phyloP scores from a whole-genome alignment of 257 asterid genomes.

The Ajuga chamaepitys region DNA sequence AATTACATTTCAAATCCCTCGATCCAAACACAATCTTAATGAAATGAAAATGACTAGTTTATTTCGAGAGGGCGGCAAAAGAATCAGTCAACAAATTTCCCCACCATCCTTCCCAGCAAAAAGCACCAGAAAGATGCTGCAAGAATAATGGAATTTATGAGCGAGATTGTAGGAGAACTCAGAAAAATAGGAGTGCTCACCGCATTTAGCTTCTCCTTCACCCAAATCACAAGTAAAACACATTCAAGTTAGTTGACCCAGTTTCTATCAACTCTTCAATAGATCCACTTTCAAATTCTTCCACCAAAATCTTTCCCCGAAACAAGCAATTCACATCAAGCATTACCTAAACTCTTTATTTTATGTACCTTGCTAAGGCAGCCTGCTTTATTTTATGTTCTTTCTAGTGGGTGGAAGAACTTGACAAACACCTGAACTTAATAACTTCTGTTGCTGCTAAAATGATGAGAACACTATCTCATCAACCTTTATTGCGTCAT shows the following conservation, averaged over 20 bases:
- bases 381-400: too few species aligned
- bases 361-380: too few species aligned
- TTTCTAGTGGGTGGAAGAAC: too few species aligned
- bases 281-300: neutral
- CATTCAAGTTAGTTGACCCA: neutral
- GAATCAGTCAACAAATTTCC: slow-evolving; percentile 8
- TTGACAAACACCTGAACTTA: too few species aligned
- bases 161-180: neutral
- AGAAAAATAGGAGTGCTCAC: neutral
- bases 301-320: neutral
- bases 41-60: neutral
- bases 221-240: neutral
- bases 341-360: neutral
- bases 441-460: too few species aligned
- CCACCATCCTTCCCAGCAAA: neutral
- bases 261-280: neutral
- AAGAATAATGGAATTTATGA: neutral
- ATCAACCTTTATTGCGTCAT: neutral
- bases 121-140: neutral
- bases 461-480: neutral
- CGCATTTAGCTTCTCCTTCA: neutral
- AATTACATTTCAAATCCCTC: too few species aligned
- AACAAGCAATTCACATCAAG: neutral
- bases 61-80: neutral
- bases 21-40: neutral